These are phyloP conservation scores for Aspergillus aculeatinus DNA, from an alignment of 2,329 filamentous ascomycete genomes.

Conservation along the genomic window DNA sequence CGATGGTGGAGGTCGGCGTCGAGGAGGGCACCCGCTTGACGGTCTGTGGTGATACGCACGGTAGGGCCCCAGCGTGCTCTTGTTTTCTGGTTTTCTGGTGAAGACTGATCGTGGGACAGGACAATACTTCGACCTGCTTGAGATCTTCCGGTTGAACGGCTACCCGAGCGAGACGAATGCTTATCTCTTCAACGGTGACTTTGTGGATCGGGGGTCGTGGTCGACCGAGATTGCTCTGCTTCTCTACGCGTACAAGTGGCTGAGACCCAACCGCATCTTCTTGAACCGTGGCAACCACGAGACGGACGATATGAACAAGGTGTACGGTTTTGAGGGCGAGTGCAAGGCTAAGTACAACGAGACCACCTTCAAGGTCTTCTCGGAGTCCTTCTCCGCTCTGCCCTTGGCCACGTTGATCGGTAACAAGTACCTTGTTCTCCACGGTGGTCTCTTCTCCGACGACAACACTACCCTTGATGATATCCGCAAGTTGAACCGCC, in stretches of 20 bases:
- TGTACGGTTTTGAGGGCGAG: constrained; percentile 97
- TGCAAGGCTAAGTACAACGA: constrained; percentile 98
- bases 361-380: constrained; percentile 93
- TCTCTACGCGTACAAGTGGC: constrained; percentile 95
- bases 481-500: constrained; percentile 86
- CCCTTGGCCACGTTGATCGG: constrained; percentile 90
- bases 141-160: constrained; percentile 91
- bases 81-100: not conserved
- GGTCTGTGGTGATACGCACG: constrained; percentile 96
- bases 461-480: constrained; percentile 90
- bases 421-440: constrained; percentile 84
- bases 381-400: constrained; percentile 93
- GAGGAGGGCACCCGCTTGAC: constrained; percentile 76
- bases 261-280: constrained; percentile 84
- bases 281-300: constrained; percentile 98
- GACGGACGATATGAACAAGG: constrained; percentile 98
- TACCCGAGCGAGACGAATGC: constrained; percentile 79
- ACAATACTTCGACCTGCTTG: constrained; percentile 95
- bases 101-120: constrained; percentile 51
- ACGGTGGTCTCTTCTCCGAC: constrained; percentile 91
- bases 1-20: constrained; percentile 92
- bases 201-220: constrained; percentile 97
- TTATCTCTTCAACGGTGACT: constrained; percentile 98
- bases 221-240: constrained; percentile 94
- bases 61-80: constrained; percentile 46